These are phyloP conservation scores for Tricholoma sp. DNA, from an alignment of 768 basidiomycete species.

Conservation along the genomic window DNA sequence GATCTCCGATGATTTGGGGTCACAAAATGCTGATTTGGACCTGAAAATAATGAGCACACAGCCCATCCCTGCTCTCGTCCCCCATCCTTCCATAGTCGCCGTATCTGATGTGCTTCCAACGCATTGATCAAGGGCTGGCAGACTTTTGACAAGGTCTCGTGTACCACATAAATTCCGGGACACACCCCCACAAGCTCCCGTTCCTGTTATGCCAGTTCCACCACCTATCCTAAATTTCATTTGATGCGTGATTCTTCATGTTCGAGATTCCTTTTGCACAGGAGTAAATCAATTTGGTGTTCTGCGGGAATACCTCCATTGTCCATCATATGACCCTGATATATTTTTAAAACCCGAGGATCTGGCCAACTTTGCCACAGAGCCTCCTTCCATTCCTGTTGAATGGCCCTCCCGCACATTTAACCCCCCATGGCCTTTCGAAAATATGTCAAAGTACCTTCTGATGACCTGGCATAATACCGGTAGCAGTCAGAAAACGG, in stretches of 20 bases:
- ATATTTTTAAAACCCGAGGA: neutral
- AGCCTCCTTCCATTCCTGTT: neutral
- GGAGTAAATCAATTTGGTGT: slow-evolving; percentile 6
- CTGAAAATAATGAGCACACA: neutral
- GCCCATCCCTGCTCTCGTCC: neutral
- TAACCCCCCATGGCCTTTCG: neutral
- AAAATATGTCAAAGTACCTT: too few species aligned
- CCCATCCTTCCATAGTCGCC: neutral
- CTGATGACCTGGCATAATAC: neutral
- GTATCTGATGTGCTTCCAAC: neutral
- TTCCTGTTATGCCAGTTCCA: neutral
- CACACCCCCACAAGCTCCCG: neutral
- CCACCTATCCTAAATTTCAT: neutral
- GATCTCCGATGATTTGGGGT: too few species aligned
- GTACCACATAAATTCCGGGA: neutral
- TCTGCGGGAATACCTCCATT: neutral
- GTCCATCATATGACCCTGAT: neutral
- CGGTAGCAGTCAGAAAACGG: neutral
- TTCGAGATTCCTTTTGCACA: slow-evolving; percentile 7
- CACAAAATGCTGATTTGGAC: too few species aligned
- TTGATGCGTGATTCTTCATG: slow-evolving; percentile 12
- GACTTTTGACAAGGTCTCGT: neutral
- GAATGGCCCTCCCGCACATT: neutral
- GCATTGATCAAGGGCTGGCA: neutral
- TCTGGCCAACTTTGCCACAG: neutral